A percentile compares a stretch with the other conserved stretches of the same genome.
phyloP scores from a whole-genome alignment of 2,329 filamentous ascomycete genomes.

The Stemphylium beticola region DNA sequence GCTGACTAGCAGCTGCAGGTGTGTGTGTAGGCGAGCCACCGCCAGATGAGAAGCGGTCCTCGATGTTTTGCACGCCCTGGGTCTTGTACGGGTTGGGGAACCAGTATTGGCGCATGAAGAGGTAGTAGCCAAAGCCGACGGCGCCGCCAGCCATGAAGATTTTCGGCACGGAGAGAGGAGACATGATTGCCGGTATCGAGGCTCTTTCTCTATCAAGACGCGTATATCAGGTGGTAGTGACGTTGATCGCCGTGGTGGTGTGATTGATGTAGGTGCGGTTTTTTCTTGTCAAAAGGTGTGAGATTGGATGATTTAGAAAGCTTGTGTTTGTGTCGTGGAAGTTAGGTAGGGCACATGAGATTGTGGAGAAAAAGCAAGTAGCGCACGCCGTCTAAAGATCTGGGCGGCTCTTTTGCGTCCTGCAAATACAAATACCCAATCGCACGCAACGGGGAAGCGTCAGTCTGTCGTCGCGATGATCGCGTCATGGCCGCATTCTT shows the following conservation, averaged over 20 bases:
- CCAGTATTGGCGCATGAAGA: constrained; percentile 47
- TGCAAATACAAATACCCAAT: constrained; percentile 9
- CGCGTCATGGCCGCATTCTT: constrained; percentile 38
- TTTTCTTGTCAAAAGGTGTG: neutral
- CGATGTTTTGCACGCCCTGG: constrained; percentile 42
- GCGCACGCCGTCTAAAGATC: constrained; percentile 2
- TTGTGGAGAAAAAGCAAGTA: constrained; percentile 12
- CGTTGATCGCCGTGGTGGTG: neutral
- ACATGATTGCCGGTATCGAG: constrained; percentile 24
- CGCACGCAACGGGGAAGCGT: constrained; percentile 11
- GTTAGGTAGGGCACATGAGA: neutral
- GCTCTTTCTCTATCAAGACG: constrained; percentile 2
- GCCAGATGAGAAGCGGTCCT: constrained; percentile 41
- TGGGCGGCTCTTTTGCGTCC: constrained; percentile 1
- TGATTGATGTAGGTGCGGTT: neutral
- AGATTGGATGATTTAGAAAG: neutral
- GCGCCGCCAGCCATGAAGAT: constrained; percentile 47
- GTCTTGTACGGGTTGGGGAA: constrained; percentile 49
- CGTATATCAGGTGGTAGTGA: neutral
- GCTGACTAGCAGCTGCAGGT: constrained; percentile 35
- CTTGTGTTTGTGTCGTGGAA: constrained; percentile 1
- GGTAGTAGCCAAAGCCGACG: constrained; percentile 45
- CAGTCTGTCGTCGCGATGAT: constrained; percentile 30
- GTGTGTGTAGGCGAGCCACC: constrained; percentile 42
- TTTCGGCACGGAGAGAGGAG: constrained; percentile 44